Base-by-base conservation (phyloP, 139 green algal genomes). In the Chlamydomonas sp. region DNA sequence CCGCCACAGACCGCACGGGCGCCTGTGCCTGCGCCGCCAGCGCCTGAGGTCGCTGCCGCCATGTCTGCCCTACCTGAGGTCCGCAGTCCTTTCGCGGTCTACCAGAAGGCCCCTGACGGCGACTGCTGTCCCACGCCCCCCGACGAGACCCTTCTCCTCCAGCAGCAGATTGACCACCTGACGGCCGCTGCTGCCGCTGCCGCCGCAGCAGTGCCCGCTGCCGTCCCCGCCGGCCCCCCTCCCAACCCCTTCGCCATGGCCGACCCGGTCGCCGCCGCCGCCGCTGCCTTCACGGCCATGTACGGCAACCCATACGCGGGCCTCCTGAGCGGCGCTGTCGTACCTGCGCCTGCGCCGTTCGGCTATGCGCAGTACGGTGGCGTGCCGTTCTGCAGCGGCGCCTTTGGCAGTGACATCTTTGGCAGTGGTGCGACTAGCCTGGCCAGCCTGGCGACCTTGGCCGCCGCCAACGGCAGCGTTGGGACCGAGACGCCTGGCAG, bases 111-210 rank as follows among this genome's bases (percentile, higher is more conserved):
- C 71, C 7, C 71, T 57, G 71, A 79, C 60, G 59, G 61, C 0
- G 82, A 86, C 69, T 86, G 6, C 71, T 86, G 82, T 62, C 82
- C 82, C 82, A 86, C 82, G 69, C 82, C 82, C 60, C 82, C 82
- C 4, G 82, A 86, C 61, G 82, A 86, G 82, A 57, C 61, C 0
- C n/a, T 71, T 7, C 7, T 86, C 15, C 10, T 86, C 20, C 69
- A 79, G 72, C 82, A 80, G 67, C 80, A 86, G 68, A 68, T 86
- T 12, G 49, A 66, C 57, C 67, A 77, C 15, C 58, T 85, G 49
- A 72, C 78, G 5, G 60, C 61, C 6, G 59, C 69, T 67, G 77
- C 60, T 8, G 57, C 77, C 60, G 61, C 12, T 15, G 61, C 61
- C 62, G 49, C 20, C 78, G 66, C 3, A 60, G 15, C 77, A 1